A percentile compares a stretch with the other conserved stretches of the same genome.
These are phyloP conservation scores for Pseudofabraea citricarpa DNA, from an alignment of 2,329 filamentous ascomycete species.

Conservation along the genomic window DNA sequence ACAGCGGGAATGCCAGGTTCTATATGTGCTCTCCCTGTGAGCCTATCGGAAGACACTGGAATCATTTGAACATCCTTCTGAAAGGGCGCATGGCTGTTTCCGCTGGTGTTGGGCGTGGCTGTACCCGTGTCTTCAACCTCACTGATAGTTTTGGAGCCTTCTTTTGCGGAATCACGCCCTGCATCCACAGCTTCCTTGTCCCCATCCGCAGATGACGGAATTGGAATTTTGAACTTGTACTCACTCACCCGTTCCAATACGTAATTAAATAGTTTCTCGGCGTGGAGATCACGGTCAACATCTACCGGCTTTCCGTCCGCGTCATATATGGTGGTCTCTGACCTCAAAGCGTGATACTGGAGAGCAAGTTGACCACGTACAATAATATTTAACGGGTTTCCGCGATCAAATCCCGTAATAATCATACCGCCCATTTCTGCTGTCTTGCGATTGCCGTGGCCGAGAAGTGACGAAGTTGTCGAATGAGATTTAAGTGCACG, in stretches of 20 bases:
- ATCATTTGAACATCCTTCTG: slow-evolving; percentile 46
- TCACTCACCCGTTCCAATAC: slow-evolving; percentile 86
- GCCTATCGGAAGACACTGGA: slow-evolving; percentile 59
- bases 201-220: slow-evolving; percentile 71
- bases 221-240: slow-evolving; percentile 75
- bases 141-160: slow-evolving; percentile 66
- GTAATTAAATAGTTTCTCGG: slow-evolving; percentile 92
- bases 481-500: slow-evolving; percentile 57
- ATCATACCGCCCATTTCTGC: slow-evolving; percentile 98
- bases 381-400: slow-evolving; percentile 88
- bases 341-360: slow-evolving; percentile 74
- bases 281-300: slow-evolving; percentile 69
- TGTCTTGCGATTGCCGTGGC: slow-evolving; percentile 63
- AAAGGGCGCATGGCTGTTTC: slow-evolving; percentile 18
- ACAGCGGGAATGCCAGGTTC: slow-evolving; percentile 65
- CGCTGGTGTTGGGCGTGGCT: slow-evolving; percentile 50
- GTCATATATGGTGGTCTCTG: slow-evolving; percentile 88
- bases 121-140: slow-evolving; percentile 67
- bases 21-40: slow-evolving; percentile 69
- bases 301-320: slow-evolving; percentile 74
- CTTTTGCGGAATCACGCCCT: slow-evolving; percentile 70
- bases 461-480: slow-evolving; percentile 45
- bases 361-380: slow-evolving; percentile 86
- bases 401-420: slow-evolving; percentile 92
- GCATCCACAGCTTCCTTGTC: slow-evolving; percentile 77